Evolutionary conservation across 805 yeast species (phyloP).

Genomic region (Osmozyma mogii): DNA sequence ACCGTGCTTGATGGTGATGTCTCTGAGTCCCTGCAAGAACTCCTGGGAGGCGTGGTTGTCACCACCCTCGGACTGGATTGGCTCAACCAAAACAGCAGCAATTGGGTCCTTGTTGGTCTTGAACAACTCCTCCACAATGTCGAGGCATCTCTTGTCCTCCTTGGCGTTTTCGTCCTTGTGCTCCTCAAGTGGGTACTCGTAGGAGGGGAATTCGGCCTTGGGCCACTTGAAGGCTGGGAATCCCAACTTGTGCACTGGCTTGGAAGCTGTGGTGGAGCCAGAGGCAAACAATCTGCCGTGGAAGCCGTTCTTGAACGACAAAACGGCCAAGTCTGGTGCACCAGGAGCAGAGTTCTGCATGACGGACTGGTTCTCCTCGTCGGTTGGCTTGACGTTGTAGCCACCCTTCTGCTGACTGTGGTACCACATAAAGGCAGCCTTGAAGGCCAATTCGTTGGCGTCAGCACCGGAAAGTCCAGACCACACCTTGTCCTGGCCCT

Average conservation of each 20-base stretch:
- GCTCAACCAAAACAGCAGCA: constrained; percentile 87
- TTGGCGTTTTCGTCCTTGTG: constrained; percentile 52
- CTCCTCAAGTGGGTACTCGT: constrained; percentile 76
- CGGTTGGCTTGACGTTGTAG: constrained; percentile 47
- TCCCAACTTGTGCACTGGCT: constrained; percentile 89
- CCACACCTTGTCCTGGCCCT: constrained; percentile 70
- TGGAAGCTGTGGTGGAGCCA: constrained; percentile 85
- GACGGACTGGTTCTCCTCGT: constrained; percentile 61
- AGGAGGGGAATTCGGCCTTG: constrained; percentile 83
- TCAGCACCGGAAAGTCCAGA: constrained; percentile 79
- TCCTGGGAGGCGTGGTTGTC: constrained; percentile 75
- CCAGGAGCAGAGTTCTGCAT: constrained; percentile 87
- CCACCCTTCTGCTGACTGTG: constrained; percentile 59
- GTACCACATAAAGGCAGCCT: constrained; percentile 81
- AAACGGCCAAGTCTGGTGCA: constrained; percentile 74
- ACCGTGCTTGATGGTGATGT: constrained; percentile 61
- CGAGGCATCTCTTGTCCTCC: constrained; percentile 80
- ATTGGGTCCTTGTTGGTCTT: constrained; percentile 65
- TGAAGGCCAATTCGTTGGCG: constrained; percentile 83
- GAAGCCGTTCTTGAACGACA: constrained; percentile 84
- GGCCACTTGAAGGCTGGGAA: constrained; percentile 97
- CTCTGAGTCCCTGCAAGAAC: constrained; percentile 79
- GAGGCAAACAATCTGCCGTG: constrained; percentile 94
- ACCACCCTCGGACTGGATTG: constrained; percentile 89
- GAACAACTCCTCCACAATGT: constrained; percentile 64